These are phyloP conservation scores for Mycena maculata DNA, from an alignment of 768 basidiomycete species.

Conservation along the genomic window DNA sequence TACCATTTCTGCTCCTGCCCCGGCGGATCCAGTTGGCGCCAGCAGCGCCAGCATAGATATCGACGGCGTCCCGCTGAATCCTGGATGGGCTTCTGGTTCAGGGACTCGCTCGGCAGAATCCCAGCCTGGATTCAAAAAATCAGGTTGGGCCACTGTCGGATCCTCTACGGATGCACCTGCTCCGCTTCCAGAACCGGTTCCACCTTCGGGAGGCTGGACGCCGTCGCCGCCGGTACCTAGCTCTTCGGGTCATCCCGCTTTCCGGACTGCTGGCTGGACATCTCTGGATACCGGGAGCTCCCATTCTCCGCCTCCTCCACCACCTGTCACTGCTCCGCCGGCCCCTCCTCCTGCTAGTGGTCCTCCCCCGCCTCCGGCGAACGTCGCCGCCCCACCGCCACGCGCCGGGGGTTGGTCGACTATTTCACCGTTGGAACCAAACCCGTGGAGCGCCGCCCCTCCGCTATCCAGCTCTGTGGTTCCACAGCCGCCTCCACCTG, in stretches of 20 bases:
- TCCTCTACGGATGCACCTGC: conserved; percentile 29
- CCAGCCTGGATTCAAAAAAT: conserved; percentile 53
- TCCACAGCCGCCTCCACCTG: conserved; percentile 20
- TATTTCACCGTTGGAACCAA: conserved; percentile 2
- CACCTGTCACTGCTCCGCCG: conserved; percentile 28
- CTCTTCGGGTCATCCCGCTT: conserved; percentile 53
- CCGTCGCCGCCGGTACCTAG: conserved; percentile 31
- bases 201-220: conserved; percentile 28
- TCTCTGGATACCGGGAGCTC: conserved; percentile 66
- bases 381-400: not conserved
- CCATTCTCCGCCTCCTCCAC: conserved; percentile 40
- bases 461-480: conserved; percentile 11
- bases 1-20: conserved; percentile 32
- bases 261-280: conserved; percentile 75
- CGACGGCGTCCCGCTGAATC: conserved; percentile 53
- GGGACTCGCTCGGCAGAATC: conserved; percentile 35
- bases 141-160: conserved; percentile 64
- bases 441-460: conserved; percentile 12
- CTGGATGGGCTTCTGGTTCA: conserved; percentile 62
- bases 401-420: conserved; percentile 13
- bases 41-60: conserved; percentile 43
- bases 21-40: conserved; percentile 36
- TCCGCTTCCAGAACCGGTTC: conserved; percentile 15
- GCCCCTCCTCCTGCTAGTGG: conserved; percentile 25
- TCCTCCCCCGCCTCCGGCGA: conserved; percentile 16